A percentile compares a stretch with the other conserved stretches of the same genome.
phyloP scores from a whole-genome alignment of 2,329 filamentous ascomycete species.

The Talaromyces sp. region DNA sequence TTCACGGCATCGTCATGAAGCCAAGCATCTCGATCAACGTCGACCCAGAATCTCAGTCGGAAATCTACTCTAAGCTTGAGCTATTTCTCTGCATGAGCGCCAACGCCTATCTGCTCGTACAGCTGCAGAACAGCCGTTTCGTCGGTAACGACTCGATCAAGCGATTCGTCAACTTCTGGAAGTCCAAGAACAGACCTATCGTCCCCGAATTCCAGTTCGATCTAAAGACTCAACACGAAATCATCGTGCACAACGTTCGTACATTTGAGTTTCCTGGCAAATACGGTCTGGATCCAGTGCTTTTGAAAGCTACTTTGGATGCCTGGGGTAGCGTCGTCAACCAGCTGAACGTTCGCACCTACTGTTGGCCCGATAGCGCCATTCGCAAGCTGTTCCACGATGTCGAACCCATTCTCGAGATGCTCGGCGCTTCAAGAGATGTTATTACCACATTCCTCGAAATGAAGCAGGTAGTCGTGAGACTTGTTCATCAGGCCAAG shows the following conservation, averaged over 20 bases:
- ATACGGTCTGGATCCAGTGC: constrained; percentile 37
- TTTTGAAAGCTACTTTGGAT: constrained; percentile 46
- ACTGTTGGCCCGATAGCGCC: constrained; percentile 49
- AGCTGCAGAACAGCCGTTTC: constrained; percentile 39
- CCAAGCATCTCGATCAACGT: constrained; percentile 38
- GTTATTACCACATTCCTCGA: constrained; percentile 35
- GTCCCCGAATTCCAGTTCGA: constrained; percentile 54
- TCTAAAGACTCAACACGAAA: constrained; percentile 48
- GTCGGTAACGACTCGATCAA: constrained; percentile 37
- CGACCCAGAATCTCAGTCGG: constrained; percentile 39
- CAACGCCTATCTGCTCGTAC: constrained; percentile 44
- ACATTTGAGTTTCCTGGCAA: constrained; percentile 47
- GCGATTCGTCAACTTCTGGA: constrained; percentile 41
- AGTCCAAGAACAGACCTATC: constrained; percentile 45
- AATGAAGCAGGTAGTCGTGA: constrained; percentile 12
- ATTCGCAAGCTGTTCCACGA: constrained; percentile 51
- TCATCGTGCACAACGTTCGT: constrained; percentile 46
- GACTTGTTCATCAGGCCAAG: constrained; percentile 7
- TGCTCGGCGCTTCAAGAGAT: constrained; percentile 44
- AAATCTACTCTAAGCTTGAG: constrained; percentile 46
- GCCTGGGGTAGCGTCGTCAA: constrained; percentile 48
- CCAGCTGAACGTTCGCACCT: constrained; percentile 49
- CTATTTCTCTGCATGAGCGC: constrained; percentile 45
- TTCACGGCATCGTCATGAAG: constrained; percentile 22
- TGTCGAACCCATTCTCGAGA: constrained; percentile 47